Evolutionary conservation across 257 asterid genomes (phyloP).

Genomic region (Buddleja alternifolia): DNA sequence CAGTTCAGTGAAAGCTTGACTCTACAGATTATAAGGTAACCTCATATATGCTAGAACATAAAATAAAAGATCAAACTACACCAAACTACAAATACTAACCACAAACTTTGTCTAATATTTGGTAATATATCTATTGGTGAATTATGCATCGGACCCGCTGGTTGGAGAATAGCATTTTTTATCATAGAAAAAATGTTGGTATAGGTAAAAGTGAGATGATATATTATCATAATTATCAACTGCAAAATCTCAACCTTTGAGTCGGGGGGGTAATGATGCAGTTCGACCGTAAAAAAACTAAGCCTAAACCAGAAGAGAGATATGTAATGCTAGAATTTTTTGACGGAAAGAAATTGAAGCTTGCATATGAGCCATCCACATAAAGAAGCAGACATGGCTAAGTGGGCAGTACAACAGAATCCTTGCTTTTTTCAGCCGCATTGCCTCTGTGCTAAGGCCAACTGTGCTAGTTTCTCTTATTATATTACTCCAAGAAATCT

Average conservation of each 20-base stretch:
- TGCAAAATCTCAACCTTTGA: conserved; percentile 26
- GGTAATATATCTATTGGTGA: conserved; percentile 18
- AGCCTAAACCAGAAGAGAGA: conserved; percentile 35
- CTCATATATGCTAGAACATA: not conserved
- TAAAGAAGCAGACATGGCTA: conserved; percentile 43
- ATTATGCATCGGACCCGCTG: not conserved
- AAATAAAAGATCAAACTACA: conserved; percentile 11
- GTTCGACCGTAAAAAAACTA: conserved; percentile 29
- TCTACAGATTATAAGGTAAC: not conserved
- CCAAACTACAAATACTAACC: not conserved
- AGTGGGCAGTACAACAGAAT: conserved; percentile 53
- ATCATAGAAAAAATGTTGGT: conserved; percentile 9
- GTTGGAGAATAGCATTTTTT: not conserved
- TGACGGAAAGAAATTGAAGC: conserved; percentile 34
- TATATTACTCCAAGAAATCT: conserved; percentile 22
- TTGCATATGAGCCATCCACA: conserved; percentile 50
- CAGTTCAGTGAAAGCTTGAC: not conserved
- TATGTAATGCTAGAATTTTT: conserved; percentile 39
- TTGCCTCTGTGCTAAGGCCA: conserved; percentile 31
- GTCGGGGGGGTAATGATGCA: conserved; percentile 28
- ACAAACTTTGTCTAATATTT: conserved; percentile 1
- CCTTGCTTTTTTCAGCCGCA: conserved; percentile 35
- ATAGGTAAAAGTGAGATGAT: conserved; percentile 13
- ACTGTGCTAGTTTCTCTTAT: conserved; percentile 18
- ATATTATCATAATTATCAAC: conserved; percentile 16